Base-by-base conservation (phyloP, 2,329 filamentous ascomycete genomes). In the Fusarium sp. region DNA sequence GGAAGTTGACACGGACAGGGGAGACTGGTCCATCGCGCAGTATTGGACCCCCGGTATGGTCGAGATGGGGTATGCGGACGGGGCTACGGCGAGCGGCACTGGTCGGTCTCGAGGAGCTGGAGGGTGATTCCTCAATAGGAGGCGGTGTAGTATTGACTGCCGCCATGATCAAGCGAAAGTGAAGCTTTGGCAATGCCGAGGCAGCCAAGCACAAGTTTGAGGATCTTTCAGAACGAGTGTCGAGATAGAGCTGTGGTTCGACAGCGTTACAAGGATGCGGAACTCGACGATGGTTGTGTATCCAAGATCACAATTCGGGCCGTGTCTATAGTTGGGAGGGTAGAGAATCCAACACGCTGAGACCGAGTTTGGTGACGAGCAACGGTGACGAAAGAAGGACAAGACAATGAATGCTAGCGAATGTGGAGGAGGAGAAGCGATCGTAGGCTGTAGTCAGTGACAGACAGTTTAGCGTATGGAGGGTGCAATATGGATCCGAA, bases 1-100 rank as follows among this genome's bases (percentile, higher is more conserved):
- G 84, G 57, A 86, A 84, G 72, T 85, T 87, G 55, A 89, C 82
- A 59, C 80, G 83, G 57, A 88, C 85, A 19, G 88, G 87, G 40
- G 88, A 89, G 28, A 84, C 80, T 31, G 87, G 87, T 17, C 83
- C 81, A 51, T 85, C 82, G 64, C 84, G 83, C 62, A 88, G 79
- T 62, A 81, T 80, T 24, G 84, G 81, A 21, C 81, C 81, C 51
- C 80, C 80, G 39, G 67, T 57, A 24, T 67, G 54, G 19, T 71
- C 66, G 46, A 76, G 58, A 46, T 69, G 60, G n/a, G 77, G 58
- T 17, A 76, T 69, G 28, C 80, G 75, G 36, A 83, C 67, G n/a
- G 81, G 80, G 59, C 81, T 82, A 57, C 79, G 73, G 36, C 65
- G 55, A 31, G 70, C 62, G 51, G 70, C 62, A 51, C 73, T 69